Base-by-base conservation (phyloP, 2,329 filamentous ascomycete species). In the Magnaporthales sp. region DNA sequence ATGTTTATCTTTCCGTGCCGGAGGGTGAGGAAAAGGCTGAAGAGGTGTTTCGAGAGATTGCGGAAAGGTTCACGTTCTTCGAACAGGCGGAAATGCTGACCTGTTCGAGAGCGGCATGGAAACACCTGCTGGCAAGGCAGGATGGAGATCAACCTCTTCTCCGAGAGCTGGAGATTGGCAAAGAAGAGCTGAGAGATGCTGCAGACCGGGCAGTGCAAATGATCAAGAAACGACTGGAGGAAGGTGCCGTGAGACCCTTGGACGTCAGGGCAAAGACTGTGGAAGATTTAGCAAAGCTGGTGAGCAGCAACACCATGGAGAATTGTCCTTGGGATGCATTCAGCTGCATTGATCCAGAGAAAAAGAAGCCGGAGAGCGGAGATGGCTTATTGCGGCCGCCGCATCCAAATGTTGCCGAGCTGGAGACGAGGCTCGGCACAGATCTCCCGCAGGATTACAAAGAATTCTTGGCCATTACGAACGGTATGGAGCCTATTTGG, bases 401-500 rank as follows among this genome's bases (percentile, higher is more conserved):
- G n/a, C 1, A 2, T 3, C 4, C 9, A 19, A 19, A 46, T 4
- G 29, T 51, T 31, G 31, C 19, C 8, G 62, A 30, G 7, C 32
- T 64, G 4, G 62, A 64, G 15, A 9, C 62, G 15, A 27, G 15
- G 5, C 27, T 63, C 10, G 62, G n/a, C 8, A 38, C 24, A 1
- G 31, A 38, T 15, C 62, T 64, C 5, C 62, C 62, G 8, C 29
- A 26, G 19, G 62, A 64, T 9, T 27, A 64, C 31, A 64, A 64
- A 31, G 19, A 51, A 9, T 13, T 64, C 5, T 46, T 69, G 19
- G 63, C 66, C 46, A 60, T 63, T 58, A 63, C 62, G 7, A 67
- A 66, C 13, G 67, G 68, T 24, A 67, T 65, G n/a, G 67, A 68
- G 26, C 67, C 68, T 11, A 63, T 69, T n/a, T 69, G 68, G 68